Evolutionary conservation across 768 basidiomycete genomes (phyloP).

Genomic region (Phlebiopsis flavidoalba): DNA sequence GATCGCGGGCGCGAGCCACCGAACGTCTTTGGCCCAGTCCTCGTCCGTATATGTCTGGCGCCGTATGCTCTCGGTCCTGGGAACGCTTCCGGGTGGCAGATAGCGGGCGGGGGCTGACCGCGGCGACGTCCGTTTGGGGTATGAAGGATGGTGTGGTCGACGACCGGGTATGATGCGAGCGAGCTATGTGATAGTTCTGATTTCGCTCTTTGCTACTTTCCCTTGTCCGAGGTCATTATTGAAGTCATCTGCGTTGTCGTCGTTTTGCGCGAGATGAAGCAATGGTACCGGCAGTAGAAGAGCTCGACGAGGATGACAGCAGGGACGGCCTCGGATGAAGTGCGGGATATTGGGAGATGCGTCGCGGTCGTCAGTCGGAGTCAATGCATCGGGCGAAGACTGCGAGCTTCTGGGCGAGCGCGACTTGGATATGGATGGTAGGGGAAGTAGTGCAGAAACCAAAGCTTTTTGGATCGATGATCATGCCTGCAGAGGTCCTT

Average conservation of each 20-base stretch:
- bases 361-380: slow-evolving; percentile 18
- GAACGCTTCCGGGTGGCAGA: slow-evolving; percentile 10
- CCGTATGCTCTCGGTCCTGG: slow-evolving; percentile 14
- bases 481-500: slow-evolving; percentile 31
- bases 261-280: slow-evolving; percentile 31
- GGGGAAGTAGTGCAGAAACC: slow-evolving; percentile 21
- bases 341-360: slow-evolving; percentile 24
- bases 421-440: slow-evolving; percentile 16
- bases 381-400: slow-evolving; percentile 19
- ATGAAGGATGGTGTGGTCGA: slow-evolving; percentile 11
- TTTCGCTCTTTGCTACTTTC: slow-evolving; percentile 2
- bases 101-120: slow-evolving; percentile 10
- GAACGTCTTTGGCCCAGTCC: slow-evolving; percentile 65
- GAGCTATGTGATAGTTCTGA: slow-evolving; percentile 17
- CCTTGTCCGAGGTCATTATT: slow-evolving; percentile 19
- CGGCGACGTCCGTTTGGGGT: slow-evolving; percentile 9
- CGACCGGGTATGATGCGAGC: slow-evolving; percentile 12
- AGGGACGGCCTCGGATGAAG: slow-evolving; percentile 36
- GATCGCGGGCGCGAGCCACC: slow-evolving; percentile 46
- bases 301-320: slow-evolving; percentile 19
- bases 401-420: slow-evolving; percentile 17
- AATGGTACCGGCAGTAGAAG: slow-evolving; percentile 15
- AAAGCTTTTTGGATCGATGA: slow-evolving; percentile 24
- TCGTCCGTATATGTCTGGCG: slow-evolving; percentile 40
- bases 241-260: slow-evolving; percentile 33